phyloP scores from a whole-genome alignment of 2,329 filamentous ascomycete species.

The Kalmusia sp. region DNA sequence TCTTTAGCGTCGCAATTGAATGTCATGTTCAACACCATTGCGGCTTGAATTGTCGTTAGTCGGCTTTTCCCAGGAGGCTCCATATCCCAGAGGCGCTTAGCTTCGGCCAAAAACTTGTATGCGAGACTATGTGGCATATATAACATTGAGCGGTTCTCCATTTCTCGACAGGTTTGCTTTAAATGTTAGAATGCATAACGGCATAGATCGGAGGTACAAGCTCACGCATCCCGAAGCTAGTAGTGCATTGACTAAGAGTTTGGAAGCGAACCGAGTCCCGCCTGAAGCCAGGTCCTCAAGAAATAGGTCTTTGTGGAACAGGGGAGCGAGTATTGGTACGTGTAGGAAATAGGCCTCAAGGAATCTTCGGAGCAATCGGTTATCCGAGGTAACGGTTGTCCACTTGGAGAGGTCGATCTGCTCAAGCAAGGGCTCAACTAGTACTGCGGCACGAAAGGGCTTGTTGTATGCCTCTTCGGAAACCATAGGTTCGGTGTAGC shows the following conservation, averaged over 20 bases:
- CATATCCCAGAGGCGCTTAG: constrained; percentile 6
- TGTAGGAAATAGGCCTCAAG: background rate
- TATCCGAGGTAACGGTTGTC: constrained; percentile 6
- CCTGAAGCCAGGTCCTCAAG: constrained; percentile 8
- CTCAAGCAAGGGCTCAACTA: constrained; percentile 2
- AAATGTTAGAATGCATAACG: background rate
- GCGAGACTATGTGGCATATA: constrained; percentile 1
- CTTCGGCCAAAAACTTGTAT: constrained; percentile 8
- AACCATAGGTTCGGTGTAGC: background rate
- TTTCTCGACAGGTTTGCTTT: background rate
- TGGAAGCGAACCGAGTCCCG: constrained; percentile 2
- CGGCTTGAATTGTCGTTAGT: constrained; percentile 5
- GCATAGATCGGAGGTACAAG: no score
- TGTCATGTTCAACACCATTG: background rate
- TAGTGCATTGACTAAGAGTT: constrained; percentile 10
- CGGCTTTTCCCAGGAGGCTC: background rate
- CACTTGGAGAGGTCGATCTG: constrained; percentile 4
- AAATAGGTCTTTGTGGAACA: constrained; percentile 11
- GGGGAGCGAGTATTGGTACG: background rate
- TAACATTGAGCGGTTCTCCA: constrained; percentile 3
- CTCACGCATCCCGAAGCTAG: constrained; percentile 1
- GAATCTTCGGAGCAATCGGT: background rate
- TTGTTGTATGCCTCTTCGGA: background rate
- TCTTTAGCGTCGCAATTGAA: background rate
- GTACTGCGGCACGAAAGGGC: constrained; percentile 1